Percentiles rank a stretch among this genome's conserved stretches.
These are phyloP conservation scores for Begonia peltatifolia DNA, from an alignment of 306 rosid genomes.

Conservation along the genomic window DNA sequence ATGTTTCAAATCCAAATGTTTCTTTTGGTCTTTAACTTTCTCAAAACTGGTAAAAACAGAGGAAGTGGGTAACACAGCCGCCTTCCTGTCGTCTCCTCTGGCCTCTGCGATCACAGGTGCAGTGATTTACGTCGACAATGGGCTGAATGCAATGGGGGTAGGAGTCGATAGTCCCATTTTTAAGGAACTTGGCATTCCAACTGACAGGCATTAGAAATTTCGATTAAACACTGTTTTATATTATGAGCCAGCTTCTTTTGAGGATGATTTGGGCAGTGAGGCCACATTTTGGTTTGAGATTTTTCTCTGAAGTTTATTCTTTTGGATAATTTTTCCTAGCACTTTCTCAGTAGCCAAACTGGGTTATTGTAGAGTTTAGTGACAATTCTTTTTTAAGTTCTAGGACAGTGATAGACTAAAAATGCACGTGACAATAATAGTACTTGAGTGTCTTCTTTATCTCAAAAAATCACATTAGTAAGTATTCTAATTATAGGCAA, in stretches of 20 bases:
- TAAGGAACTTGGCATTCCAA: conserved; percentile 27
- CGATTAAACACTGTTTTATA: neutral
- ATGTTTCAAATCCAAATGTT: too few species aligned
- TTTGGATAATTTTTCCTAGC: too few species aligned
- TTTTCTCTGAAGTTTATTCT: neutral
- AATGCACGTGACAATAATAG: too few species aligned
- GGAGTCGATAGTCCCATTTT: conserved; percentile 60
- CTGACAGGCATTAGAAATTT: conserved; percentile 16
- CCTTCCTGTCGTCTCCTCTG: conserved; percentile 72
- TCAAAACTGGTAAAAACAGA: conserved; percentile 33
- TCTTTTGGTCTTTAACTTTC: neutral
- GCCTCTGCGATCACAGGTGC: conserved; percentile 86
- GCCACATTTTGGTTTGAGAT: neutral
- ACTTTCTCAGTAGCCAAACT: too few species aligned
- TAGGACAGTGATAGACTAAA: too few species aligned
- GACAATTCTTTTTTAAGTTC: too few species aligned
- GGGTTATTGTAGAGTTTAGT: too few species aligned
- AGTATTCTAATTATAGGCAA: too few species aligned
- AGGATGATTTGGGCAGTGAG: neutral
- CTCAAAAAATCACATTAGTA: too few species aligned
- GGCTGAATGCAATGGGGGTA: conserved; percentile 87
- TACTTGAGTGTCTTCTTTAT: too few species aligned
- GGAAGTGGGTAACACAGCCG: conserved; percentile 77
- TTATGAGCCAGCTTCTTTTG: neutral
- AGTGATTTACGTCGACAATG: conserved; percentile 65